Base-by-base conservation (phyloP, 2,329 filamentous ascomycete genomes). In the Botrytis byssoidea region DNA sequence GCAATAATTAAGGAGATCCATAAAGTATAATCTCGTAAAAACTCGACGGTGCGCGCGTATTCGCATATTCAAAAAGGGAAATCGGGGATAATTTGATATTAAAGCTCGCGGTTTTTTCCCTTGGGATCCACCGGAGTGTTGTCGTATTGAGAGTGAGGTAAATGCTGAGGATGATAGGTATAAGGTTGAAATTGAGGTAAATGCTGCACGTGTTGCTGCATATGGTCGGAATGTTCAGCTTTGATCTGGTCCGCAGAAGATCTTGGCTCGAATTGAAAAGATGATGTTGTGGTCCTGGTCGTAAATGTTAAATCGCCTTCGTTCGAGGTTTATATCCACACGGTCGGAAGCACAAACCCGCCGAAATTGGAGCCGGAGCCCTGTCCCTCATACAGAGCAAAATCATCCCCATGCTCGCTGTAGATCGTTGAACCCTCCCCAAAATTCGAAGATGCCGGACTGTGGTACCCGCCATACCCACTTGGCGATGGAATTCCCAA, bases 401-500 rank as follows among this genome's bases (percentile, higher is more conserved):
- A 81, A 77, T 81, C 80, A 42, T 90, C 88, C 73, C 90, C 89
- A 65, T 85, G 84, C 78, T 91, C 89, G 82, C 89, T 91, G 82
- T 90, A 91, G 44, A 86, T 84, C 75, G 89, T 83, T 42, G 89
- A 90, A n/a, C 88, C 84, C 81, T 90, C 83, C n/a, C 88, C 84
- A 79, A 88, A 90, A 29, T 86, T 89, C 74, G 89, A 91, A 44
- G 88, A 89, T 35, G 88, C 87, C 70, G 89, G 89, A 80, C 88
- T 91, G 80, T 89, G 75, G 61, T 81, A 90, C 73, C 85, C 85
- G 72, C 79, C 79, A 75, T 78, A 81, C 75, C 88, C 90, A 42
- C 87, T 87, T 37, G 88, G 88, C 73, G 88, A 90, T n/a, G 89
- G 89, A 70, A 91, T 87, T 80, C 83, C 88, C 73, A 91, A 86